Conservation (phyloP, 257 asterid species). For the Rauvolfia tetraphylla region DNA sequence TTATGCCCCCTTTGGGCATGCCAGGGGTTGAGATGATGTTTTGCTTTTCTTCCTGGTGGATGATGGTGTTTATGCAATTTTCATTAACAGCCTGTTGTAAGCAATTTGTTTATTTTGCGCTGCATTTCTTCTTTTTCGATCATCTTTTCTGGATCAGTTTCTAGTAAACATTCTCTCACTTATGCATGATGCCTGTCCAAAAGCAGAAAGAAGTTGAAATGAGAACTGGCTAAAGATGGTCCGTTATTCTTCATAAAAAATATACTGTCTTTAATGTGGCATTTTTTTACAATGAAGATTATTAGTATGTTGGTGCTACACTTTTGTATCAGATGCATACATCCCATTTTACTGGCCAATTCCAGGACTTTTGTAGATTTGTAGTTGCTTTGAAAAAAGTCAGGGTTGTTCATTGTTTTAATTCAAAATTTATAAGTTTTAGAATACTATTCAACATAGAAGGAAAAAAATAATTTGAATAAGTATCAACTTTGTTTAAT, state of each 20-base stretch:
- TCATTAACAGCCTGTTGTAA: neutral
- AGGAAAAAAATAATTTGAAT: neutral
- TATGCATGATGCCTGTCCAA: neutral
- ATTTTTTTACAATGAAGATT: neutral
- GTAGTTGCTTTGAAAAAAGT: neutral
- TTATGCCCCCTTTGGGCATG: neutral
- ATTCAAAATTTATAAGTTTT: neutral
- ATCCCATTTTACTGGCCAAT: neutral
- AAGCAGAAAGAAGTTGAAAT: neutral
- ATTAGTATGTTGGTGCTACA: neutral
- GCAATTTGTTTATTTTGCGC: neutral
- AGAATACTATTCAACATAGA: neutral
- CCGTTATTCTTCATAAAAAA: neutral
- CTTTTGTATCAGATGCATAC: neutral
- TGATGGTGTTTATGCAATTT: neutral
- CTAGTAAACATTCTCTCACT: neutral
- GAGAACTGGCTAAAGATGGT: neutral
- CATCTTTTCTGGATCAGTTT: neutral
- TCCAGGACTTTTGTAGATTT: neutral
- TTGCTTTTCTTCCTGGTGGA: neutral
- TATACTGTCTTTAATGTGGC: neutral
- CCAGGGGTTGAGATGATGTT: neutral
- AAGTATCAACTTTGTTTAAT: neutral
- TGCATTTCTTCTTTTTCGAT: neutral
- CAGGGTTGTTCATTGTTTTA: neutral